These are phyloP conservation scores for Dorcoceras hygrometricum DNA, from an alignment of 257 asterid genomes.

Conservation along the genomic window DNA sequence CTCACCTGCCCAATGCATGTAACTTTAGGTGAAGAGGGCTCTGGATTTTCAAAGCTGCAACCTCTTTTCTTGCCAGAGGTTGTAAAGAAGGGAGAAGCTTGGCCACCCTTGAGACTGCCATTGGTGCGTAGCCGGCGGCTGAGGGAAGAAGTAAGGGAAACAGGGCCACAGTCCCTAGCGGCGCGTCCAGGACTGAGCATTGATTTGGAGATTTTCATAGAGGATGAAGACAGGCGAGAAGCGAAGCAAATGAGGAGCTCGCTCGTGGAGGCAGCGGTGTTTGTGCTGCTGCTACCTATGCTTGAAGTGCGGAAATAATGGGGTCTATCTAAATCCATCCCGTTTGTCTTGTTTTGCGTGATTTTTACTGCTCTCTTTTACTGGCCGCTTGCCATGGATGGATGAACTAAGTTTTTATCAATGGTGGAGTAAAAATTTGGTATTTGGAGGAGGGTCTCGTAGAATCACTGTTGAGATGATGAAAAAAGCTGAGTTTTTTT, in stretches of 20 bases:
- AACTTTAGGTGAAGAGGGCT: slow-evolving; percentile 94
- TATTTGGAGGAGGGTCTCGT: neutral
- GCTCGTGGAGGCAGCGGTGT: slow-evolving; percentile 25
- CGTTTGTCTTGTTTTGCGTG: neutral
- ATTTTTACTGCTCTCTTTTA: slow-evolving; percentile 28
- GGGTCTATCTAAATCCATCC: slow-evolving; percentile 62
- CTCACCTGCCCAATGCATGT: slow-evolving; percentile 96
- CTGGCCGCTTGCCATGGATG: slow-evolving; percentile 22
- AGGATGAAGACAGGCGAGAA: slow-evolving; percentile 49
- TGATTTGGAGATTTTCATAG: slow-evolving; percentile 55
- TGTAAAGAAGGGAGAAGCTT: slow-evolving; percentile 70
- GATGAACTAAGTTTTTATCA: neutral
- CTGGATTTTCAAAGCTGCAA: slow-evolving; percentile 71
- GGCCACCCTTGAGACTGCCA: slow-evolving; percentile 76
- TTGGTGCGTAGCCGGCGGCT: slow-evolving; percentile 74
- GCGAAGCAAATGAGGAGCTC: slow-evolving; percentile 72
- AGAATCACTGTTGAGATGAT: slow-evolving; percentile 11
- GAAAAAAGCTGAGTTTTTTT: slow-evolving; percentile 20
- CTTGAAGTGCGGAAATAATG: slow-evolving; percentile 44
- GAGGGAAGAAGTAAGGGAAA: slow-evolving; percentile 63
- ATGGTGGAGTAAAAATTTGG: slow-evolving; percentile 20
- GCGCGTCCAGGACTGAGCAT: slow-evolving; percentile 48
- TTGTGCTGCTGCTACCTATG: slow-evolving; percentile 25
- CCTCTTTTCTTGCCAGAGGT: slow-evolving; percentile 54
- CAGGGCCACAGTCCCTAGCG: slow-evolving; percentile 54